These are phyloP conservation scores for Malassezia obtusa DNA, from an alignment of 1,284 basidiomycete species.

Conservation along the genomic window DNA sequence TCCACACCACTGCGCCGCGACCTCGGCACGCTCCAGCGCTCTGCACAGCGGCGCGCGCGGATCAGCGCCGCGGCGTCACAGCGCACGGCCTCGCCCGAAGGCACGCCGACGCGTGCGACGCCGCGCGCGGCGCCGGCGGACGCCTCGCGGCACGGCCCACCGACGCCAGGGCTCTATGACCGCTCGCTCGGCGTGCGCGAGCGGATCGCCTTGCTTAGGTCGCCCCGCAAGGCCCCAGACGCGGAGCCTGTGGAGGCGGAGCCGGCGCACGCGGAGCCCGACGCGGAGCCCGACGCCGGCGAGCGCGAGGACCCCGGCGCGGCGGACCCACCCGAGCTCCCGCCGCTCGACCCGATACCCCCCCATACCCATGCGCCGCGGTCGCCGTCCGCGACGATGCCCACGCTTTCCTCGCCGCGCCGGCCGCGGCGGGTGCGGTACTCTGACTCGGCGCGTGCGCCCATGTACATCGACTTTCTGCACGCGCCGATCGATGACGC, in stretches of 20 bases:
- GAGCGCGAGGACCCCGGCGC: neutral
- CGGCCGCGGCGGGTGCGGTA: neutral
- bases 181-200: constrained; percentile 7
- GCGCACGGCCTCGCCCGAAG: no score
- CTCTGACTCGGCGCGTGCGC: neutral
- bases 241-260: no score
- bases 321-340: neutral
- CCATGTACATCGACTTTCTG: constrained; percentile 11
- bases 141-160: neutral
- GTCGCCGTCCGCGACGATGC: neutral
- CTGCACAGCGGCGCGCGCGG: neutral
- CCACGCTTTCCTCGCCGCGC: neutral
- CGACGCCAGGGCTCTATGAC: constrained; percentile 13
- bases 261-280: neutral
- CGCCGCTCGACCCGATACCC: neutral
- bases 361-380: neutral
- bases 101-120: neutral
- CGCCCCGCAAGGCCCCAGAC: constrained; percentile 1
- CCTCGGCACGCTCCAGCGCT: neutral
- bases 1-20: neutral
- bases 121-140: neutral
- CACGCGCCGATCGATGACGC: neutral
- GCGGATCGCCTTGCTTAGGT: constrained; percentile 9
- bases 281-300: neutral
- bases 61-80: neutral